phyloP scores from a whole-genome alignment of 345 rosid species.

The Ceriops tagal region DNA sequence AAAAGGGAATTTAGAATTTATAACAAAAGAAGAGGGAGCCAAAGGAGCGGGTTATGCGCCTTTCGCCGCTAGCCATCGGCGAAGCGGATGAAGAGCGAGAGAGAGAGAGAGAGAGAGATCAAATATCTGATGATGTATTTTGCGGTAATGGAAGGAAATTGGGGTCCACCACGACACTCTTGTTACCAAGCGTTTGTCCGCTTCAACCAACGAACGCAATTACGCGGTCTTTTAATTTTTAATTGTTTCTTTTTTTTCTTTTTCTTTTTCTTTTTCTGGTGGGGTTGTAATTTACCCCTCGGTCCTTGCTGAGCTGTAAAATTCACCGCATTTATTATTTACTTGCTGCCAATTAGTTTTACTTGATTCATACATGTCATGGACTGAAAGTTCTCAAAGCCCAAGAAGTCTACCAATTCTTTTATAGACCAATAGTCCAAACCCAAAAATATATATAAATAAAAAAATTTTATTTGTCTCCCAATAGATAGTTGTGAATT shows the following conservation, averaged over 20 bases:
- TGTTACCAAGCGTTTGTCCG: slow-evolving; percentile 10
- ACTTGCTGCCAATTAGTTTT: too few species aligned
- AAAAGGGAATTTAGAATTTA: not conserved
- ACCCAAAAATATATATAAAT: too few species aligned
- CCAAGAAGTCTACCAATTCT: too few species aligned
- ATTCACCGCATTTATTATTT: not conserved
- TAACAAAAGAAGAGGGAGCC: not conserved
- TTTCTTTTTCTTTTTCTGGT: too few species aligned
- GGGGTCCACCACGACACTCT: slow-evolving; percentile 9
- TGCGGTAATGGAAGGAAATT: not conserved
- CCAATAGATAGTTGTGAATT: too few species aligned
- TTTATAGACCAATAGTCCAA: too few species aligned
- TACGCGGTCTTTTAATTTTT: not conserved
- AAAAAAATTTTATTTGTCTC: too few species aligned
- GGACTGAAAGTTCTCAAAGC: too few species aligned
- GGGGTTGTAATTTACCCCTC: too few species aligned
- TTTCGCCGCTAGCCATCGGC: slow-evolving; percentile 9
- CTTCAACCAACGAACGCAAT: slow-evolving; percentile 7
- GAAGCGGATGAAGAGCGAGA: not conserved
- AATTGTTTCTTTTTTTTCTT: not conserved
- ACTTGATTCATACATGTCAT: too few species aligned
- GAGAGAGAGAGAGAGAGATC: not conserved
- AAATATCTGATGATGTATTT: not conserved
- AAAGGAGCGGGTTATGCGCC: slow-evolving; percentile 1
- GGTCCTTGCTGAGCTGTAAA: not conserved